Evolutionary conservation across 139 green algal genomes (phyloP).

Genomic region (Astrephomene gubernaculifera): DNA sequence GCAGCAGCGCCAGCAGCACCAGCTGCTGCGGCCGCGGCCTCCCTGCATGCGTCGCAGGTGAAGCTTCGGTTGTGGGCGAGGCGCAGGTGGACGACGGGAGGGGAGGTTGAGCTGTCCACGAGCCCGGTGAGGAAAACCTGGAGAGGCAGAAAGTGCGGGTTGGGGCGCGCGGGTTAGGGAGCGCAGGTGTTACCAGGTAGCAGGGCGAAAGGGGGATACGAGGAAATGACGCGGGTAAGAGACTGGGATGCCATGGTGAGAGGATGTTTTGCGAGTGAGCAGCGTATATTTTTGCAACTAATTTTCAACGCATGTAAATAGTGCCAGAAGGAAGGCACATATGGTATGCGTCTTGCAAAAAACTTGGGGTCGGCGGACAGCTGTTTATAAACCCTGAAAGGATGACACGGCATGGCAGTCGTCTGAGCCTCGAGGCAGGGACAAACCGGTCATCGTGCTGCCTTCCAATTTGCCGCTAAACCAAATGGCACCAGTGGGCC

Average conservation of each 20-base stretch:
- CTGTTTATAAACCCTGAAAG: too few relatives aligned
- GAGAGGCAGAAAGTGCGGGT: not conserved
- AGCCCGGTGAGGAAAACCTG: conserved; percentile 2
- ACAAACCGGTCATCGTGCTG: too few relatives aligned
- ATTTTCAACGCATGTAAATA: not conserved
- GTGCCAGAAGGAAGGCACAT: not conserved
- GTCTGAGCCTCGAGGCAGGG: too few relatives aligned
- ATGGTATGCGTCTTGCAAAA: too few relatives aligned
- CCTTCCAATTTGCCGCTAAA: too few relatives aligned
- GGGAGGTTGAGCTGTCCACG: not conserved
- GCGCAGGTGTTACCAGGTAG: not conserved
- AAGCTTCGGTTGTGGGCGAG: conserved; percentile 1
- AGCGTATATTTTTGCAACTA: too few relatives aligned
- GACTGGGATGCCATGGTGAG: too few relatives aligned
- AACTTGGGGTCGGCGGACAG: too few relatives aligned
- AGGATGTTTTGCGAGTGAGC: not conserved
- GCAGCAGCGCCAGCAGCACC: not conserved
- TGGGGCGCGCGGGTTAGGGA: not conserved
- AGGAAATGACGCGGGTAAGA: too few relatives aligned
- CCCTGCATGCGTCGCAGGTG: not conserved
- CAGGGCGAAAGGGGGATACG: too few relatives aligned
- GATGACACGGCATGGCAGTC: too few relatives aligned
- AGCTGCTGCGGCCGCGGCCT: not conserved
- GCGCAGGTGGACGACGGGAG: not conserved
- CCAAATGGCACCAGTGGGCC: not conserved